phyloP scores from a whole-genome alignment of 2,329 filamentous ascomycete genomes.

The Cladosporium sp. region DNA sequence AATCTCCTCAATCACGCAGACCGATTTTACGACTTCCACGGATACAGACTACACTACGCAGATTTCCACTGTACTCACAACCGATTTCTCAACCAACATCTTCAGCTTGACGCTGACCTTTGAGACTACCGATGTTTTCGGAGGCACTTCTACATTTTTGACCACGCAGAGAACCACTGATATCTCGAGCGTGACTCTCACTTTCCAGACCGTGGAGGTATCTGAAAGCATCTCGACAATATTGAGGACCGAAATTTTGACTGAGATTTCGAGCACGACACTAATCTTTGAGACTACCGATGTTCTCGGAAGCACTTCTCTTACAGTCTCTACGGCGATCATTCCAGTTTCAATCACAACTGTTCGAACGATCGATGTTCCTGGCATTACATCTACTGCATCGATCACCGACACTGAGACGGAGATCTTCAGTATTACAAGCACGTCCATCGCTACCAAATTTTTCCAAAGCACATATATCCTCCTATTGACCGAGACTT shows the following conservation, averaged over 20 bases:
- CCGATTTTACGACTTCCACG: neutral
- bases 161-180: neutral
- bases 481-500: neutral
- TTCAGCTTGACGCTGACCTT: neutral
- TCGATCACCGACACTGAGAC: neutral
- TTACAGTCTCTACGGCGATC: neutral
- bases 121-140: slow-evolving; percentile 4
- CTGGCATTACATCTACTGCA: neutral
- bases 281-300: slow-evolving; percentile 1
- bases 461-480: neutral
- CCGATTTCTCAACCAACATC: neutral
- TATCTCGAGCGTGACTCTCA: neutral
- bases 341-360: neutral
- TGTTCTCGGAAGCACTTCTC: neutral
- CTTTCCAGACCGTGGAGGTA: neutral
- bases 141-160: neutral
- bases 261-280: neutral
- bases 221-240: neutral
- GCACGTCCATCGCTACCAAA: neutral
- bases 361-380: neutral
- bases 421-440: neutral
- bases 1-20: neutral
- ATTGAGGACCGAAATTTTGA: neutral
- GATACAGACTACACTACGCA: neutral
- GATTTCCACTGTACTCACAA: neutral